Base-by-base conservation (phyloP, 23 red algal genomes). In the Gracilaria domingensis region DNA sequence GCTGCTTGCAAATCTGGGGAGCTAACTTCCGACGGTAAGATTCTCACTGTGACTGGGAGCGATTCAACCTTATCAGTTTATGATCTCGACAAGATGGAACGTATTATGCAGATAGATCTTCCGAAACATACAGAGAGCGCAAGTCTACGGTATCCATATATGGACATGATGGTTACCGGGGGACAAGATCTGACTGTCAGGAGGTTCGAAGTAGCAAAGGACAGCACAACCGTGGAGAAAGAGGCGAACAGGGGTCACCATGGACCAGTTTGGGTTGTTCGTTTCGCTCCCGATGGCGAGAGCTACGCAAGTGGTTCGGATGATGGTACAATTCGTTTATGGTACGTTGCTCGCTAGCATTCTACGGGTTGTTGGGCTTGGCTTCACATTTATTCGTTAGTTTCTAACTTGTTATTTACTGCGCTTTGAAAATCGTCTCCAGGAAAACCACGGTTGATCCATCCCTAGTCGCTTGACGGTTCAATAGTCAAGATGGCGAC, bases 271-370 rank as follows among this genome's bases (percentile, higher is more conserved):
- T 95, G 91, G 95, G 92, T 94, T 65, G 64, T 94, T 16, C 74
- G 91, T 20, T 94, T 95, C 48, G 88, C 91, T 25, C 95, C 95
- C 35, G 87, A 95, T 39, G 95, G 95, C 8, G 72, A 94, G 58
- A 84, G 81, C 66, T 98, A 90, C 61, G 88, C 95, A 13, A 88
- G 91, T 37, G 95, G 91, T 59, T 87, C 86, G 23, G 95, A 98
- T 82, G 95, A 98, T 58, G 91, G 91, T 36, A 94, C 95, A 21
- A 94, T 98, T 74, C 95, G 95, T 57, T 93, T 98, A 66, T 98
- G 95, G 95, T 90, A 81, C 30, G 81, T 90, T 90, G 34, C 23
- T 77, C 34, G 72, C 14, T 12, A 69, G 64, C 11, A 8, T 18
- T 20, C 38, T 32, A 36, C 32, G 32, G 38, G 64, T 5, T 69